Evolutionary conservation across 495 filamentous ascomycete genomes (phyloP), one percentile per base, ranked within the genome.

Genomic region (Aspergillus panamensis): DNA sequence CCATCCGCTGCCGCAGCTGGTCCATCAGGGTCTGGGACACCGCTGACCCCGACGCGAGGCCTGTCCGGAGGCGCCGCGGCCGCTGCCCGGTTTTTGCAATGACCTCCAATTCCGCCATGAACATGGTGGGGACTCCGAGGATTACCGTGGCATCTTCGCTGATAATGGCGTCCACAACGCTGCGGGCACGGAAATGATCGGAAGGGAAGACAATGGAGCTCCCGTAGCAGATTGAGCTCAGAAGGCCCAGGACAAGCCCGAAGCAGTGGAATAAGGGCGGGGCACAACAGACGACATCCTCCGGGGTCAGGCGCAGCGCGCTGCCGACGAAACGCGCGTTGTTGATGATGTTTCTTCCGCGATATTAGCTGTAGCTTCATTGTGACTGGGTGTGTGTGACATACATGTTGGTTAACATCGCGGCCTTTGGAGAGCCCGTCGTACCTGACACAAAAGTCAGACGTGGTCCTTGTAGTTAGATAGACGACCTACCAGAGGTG

Each of bases 121-220:
- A 93, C 91, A 96, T 96, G 39, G 91, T 95, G 7, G 90, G 83
- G 0, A 96, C 91, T 32, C 91, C 91, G 66, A 94, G 88, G 8
- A 95, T 78, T 0, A 88, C 90, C 0, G 88, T 93, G 17, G 80
- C 86, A 10, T 71, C 67, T 63, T 90, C 83, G 48, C 81, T 79
- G 45, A 84, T 79, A 10, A 88, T 80, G 48, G 86, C 65, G 47
- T 82, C 64, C 3, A 96, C 73, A 0, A 85, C 77, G 1, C 83
- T 84, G 13, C 16, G 8, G 21, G 79, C 69, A 17, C 86, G 82
- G 54, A 84, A 45, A 20, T 45, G 42, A 20, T 45, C 42, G 1
- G 42, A 45, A 0, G 42, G 42, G 42, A 45, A 45, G 42, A 45
- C 19, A 6, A 45, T 45, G 5, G 42, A 45, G 6, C 16, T 19